Conservation (phyloP, 495 filamentous ascomycete genomes). For the Friedmanniomyces endolithicus region DNA sequence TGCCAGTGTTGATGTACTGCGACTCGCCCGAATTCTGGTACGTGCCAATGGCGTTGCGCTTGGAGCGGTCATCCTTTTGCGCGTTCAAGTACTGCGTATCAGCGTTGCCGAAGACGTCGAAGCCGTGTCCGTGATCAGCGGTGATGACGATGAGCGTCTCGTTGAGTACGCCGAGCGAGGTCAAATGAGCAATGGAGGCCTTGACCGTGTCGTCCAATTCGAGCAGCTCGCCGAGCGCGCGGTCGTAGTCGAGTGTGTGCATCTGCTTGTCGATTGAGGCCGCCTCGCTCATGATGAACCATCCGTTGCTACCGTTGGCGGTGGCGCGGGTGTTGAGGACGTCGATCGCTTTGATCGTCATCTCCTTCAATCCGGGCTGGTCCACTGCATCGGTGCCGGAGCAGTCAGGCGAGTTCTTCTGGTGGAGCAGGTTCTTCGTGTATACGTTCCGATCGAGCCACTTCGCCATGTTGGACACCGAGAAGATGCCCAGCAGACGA, state of each 20-base stretch:
- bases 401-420: conserved; percentile 51
- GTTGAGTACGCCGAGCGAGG: conserved; percentile 42
- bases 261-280: conserved; percentile 72
- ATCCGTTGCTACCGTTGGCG: conserved; percentile 42
- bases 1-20: conserved; percentile 45
- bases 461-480: conserved; percentile 49
- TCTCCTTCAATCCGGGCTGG: conserved; percentile 63
- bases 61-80: conserved; percentile 46
- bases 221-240: conserved; percentile 59
- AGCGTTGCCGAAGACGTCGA: conserved; percentile 47
- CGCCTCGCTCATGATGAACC: conserved; percentile 66
- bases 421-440: conserved; percentile 43
- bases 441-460: conserved; percentile 45
- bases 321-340: conserved; percentile 48
- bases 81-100: conserved; percentile 49
- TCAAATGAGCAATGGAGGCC: conserved; percentile 51
- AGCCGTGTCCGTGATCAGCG: conserved; percentile 68
- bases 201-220: conserved; percentile 65
- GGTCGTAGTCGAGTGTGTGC: conserved; percentile 64
- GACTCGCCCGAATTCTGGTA: conserved; percentile 54
- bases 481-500: conserved; percentile 58
- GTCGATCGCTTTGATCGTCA: conserved; percentile 68
- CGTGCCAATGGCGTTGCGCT: conserved; percentile 54
- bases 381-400: conserved; percentile 45
- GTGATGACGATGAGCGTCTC: conserved; percentile 60